Evolutionary conservation across 2,329 filamentous ascomycete genomes (phyloP), one percentile per base, ranked within the genome.

Genomic region (Torrubiella hemipterigena): DNA sequence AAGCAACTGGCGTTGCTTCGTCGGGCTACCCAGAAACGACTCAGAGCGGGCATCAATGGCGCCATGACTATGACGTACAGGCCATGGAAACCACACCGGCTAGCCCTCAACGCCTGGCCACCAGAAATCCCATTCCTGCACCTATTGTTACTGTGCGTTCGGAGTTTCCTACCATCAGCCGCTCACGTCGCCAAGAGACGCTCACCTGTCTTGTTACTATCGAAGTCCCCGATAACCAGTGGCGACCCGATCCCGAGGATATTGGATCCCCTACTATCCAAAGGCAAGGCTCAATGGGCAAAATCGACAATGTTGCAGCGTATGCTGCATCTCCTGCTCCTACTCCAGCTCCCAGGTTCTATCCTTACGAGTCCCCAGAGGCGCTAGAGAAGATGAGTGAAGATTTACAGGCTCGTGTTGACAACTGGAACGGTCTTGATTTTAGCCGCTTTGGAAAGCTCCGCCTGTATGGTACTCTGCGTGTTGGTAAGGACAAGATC

Each of bases 391-490:
- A 89, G 41, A 81, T 91, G 49, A 93, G 87, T 0, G 84, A 95
- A 48, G 83, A 77, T 39, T 60, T 98, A 36, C 77, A 84, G 35
- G 73, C 65, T 27, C 78, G 87, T n/a, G 91, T 98, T 9, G 91
- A 98, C 47, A 95, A 96, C 45, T 98, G 91, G 91, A 91, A 98
- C 52, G 89, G 91, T 0, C 66, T 98, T 14, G 89, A 96, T 50
- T 95, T 95, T 48, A 74, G 76, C 48, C 74, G 83, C 41, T 98
- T 98, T 51, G 91, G 91, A 39, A 93, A 91, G 50, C 67, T 98
- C 42, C 77, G 87, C 19, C 63, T 96, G 19, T 87, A 94, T 47
- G 89, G 86, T 17, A 87, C 81, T 3, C 74, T 98, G 35, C 78
- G 84, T 32, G 91, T 98, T 15, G 91, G 91, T 45, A 98, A 98